Evolutionary conservation across 169 alveolate genomes (phyloP).

Genomic region (Plasmodium coatneyi): DNA sequence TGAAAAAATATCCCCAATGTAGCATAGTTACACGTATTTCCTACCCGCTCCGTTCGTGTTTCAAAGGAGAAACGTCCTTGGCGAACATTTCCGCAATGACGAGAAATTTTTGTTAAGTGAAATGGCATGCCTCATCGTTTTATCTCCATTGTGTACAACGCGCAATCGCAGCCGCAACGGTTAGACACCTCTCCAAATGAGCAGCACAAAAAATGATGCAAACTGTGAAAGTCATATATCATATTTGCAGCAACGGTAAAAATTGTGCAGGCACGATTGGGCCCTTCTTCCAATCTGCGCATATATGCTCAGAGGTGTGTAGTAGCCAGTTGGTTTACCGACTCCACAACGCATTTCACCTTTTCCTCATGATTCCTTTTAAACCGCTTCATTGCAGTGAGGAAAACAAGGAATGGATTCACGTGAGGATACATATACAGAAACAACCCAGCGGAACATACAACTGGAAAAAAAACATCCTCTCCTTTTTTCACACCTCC

Average conservation of each 20-base stretch:
- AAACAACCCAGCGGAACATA: not conserved
- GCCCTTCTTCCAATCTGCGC: not conserved
- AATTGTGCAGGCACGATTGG: not conserved
- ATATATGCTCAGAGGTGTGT: not conserved
- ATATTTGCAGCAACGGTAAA: not conserved
- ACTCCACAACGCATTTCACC: not conserved
- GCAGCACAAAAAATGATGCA: not conserved
- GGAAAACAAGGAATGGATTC: not conserved
- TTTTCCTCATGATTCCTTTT: not conserved
- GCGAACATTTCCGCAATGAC: not conserved
- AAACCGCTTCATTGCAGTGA: not conserved
- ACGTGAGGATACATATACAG: not conserved
- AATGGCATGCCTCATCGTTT: not conserved
- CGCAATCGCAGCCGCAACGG: not conserved
- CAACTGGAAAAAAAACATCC: not conserved
- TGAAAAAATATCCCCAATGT: not conserved
- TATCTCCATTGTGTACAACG: not conserved
- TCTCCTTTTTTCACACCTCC: not conserved
- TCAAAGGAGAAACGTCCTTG: not conserved
- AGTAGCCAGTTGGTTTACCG: not conserved
- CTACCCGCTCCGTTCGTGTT: not conserved
- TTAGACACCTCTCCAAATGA: not conserved
- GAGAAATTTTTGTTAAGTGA: not conserved
- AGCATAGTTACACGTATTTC: not conserved
- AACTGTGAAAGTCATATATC: not conserved